Base-by-base conservation (phyloP, 2,329 filamentous ascomycete species). In the Aspergillus sp. region DNA sequence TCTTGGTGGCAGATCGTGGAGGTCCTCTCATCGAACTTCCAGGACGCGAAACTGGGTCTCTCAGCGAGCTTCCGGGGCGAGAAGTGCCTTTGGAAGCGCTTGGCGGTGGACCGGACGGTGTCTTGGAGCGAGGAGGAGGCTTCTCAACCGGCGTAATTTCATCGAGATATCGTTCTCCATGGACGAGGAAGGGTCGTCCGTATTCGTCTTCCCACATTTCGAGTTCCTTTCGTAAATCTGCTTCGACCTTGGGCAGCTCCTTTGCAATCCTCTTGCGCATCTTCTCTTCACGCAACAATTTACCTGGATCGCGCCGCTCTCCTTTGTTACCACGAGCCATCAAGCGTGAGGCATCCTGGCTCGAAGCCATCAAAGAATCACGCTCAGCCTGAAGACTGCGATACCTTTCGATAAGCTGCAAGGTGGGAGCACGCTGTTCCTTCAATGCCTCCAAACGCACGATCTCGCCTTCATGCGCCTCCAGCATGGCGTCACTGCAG, bases 251-350 rank as follows among this genome's bases (percentile, higher is more conserved):
- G 47, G 93, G 93, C 29, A 98, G 74, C 62, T 98, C 93, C 68
- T 97, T 98, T 28, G 90, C 80, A 52, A 98, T 96, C 48, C 90
- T 80, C 79, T 98, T 98, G 50, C 93, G 83, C 88, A 95, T 94
- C 78, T 97, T 98, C 72, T 98, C 93, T 64, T 98, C 93, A 29
- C 93, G 80, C 44, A 98, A 75, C 10, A 98, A 77, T 70, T 95
- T 93, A 43, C 89, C 91, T 2, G 93, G 93, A 62, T 98, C 93
- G 52, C 94, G 86, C 68, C 84, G 88, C 72, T 97, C 91, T 46
- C 91, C 91, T 71, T 94, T 95, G 56, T 88, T 84, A 2, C 90
- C 90, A 50, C 91, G 88, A 58, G 83, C 81, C 84, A 97, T 89
- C 29, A 98, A 75, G 40, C 93, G 84, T 5, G 91, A 96, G 9